phyloP scores from a whole-genome alignment of 495 filamentous ascomycete species.

The Ascodesmis nigricans region DNA sequence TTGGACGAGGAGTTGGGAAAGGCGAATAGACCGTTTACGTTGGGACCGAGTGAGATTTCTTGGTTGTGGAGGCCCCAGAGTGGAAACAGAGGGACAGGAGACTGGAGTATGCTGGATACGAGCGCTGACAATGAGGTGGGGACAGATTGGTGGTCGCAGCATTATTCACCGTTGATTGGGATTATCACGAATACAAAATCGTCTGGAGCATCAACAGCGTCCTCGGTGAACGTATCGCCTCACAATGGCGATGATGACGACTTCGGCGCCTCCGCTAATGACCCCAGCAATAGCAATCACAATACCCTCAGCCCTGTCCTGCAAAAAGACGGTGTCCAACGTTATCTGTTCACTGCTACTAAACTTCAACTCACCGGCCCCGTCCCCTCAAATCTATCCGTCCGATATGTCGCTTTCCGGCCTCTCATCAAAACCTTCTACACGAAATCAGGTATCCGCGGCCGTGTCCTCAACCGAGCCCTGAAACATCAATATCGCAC shows the following conservation, averaged over 20 bases:
- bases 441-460: slow-evolving; percentile 47
- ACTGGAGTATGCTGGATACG: too few relatives aligned
- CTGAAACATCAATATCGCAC: slow-evolving; percentile 75
- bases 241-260: too few relatives aligned
- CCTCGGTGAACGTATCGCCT: too few relatives aligned
- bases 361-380: slow-evolving; percentile 74
- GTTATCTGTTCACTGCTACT: slow-evolving; percentile 56
- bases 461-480: slow-evolving; percentile 56
- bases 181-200: slow-evolving; percentile 58
- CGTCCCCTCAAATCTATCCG: slow-evolving; percentile 54
- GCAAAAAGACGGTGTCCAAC: slow-evolving; percentile 3
- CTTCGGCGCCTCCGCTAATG: too few relatives aligned
- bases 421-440: slow-evolving; percentile 85
- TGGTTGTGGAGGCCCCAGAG: too few relatives aligned
- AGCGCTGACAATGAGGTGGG: too few relatives aligned
- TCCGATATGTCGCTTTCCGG: slow-evolving; percentile 78
- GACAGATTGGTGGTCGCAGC: slow-evolving; percentile 54
- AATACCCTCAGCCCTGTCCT: too few relatives aligned
- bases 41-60: slow-evolving; percentile 49
- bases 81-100: too few relatives aligned
- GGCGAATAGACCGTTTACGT: slow-evolving; percentile 25
- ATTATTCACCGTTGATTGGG: slow-evolving; percentile 76
- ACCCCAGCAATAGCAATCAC: too few relatives aligned
- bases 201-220: too few relatives aligned
- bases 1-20: background rate